Evolutionary conservation across 106 monocot species (phyloP).

Genomic region (Hemerocallis citrina): DNA sequence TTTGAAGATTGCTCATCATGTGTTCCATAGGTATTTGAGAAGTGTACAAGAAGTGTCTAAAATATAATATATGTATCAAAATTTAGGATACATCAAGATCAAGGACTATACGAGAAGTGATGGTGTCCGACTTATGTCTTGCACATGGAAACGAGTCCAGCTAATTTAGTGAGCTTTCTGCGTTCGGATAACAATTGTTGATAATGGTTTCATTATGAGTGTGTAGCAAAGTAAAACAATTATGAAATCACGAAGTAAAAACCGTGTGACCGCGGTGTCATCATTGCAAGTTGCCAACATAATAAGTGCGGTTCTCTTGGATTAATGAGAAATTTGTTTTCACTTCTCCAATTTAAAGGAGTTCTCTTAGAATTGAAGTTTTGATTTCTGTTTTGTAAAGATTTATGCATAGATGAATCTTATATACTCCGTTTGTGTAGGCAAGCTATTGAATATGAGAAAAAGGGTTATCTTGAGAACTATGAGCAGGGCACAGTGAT

Average conservation of each 20-base stretch:
- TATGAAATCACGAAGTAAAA: background rate
- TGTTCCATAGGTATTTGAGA: too few species aligned
- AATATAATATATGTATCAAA: too few species aligned
- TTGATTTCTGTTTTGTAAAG: background rate
- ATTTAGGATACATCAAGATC: too few species aligned
- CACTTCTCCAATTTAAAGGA: background rate
- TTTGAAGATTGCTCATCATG: too few species aligned
- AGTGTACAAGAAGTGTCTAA: too few species aligned
- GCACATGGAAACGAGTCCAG: too few species aligned
- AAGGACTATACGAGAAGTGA: too few species aligned
- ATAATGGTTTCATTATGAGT: background rate
- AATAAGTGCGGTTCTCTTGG: background rate
- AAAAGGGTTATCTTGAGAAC: slow-evolving; percentile 72
- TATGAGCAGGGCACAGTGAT: slow-evolving; percentile 74
- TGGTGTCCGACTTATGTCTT: too few species aligned
- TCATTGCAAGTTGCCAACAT: background rate
- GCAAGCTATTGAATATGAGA: slow-evolving; percentile 64
- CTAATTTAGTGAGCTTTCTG: background rate
- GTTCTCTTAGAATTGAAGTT: background rate
- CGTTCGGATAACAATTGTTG: background rate
- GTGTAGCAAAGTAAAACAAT: background rate
- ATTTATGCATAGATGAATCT: background rate
- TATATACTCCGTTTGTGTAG: slow-evolving; percentile 12
- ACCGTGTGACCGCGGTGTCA: too few species aligned
- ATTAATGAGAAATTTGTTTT: background rate